Evolutionary conservation across 2,329 filamentous ascomycete genomes (phyloP).

Genomic region (Claviceps cyperi): DNA sequence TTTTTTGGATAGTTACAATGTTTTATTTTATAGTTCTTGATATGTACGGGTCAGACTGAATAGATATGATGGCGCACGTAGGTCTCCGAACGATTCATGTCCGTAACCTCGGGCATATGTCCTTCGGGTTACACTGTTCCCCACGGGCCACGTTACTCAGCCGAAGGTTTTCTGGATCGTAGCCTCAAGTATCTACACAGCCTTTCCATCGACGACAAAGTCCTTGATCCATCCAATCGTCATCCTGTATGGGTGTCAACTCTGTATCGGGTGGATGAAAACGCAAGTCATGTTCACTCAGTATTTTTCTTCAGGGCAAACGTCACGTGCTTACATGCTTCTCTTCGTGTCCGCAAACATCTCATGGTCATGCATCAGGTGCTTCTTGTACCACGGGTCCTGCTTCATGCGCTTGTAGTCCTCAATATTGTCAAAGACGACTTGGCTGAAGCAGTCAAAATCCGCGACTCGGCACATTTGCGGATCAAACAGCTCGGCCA

Average conservation of each 20-base stretch:
- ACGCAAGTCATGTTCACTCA: background rate
- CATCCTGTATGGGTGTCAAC: constrained; percentile 16
- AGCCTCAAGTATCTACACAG: constrained; percentile 8
- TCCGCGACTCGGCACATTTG: constrained; percentile 34
- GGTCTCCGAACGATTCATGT: no score
- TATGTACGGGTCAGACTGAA: background rate
- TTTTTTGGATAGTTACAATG: background rate
- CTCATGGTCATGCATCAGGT: constrained; percentile 29
- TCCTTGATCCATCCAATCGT: constrained; percentile 32
- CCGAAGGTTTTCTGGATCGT: background rate
- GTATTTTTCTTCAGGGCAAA: no score
- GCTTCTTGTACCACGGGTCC: constrained; percentile 33
- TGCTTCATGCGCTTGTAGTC: constrained; percentile 33
- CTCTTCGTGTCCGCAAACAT: constrained; percentile 34
- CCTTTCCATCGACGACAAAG: constrained; percentile 23
- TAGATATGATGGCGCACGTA: no score
- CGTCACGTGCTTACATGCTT: constrained; percentile 15
- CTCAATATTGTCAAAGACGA: constrained; percentile 28
- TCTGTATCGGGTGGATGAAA: background rate
- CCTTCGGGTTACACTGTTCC: no score
- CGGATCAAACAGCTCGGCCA: constrained; percentile 25
- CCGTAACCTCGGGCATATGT: no score
- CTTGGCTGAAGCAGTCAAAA: constrained; percentile 35
- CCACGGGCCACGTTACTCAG: background rate
- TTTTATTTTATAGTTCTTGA: background rate